Base-by-base conservation (phyloP, 257 asterid species). In the Ballota nigra region DNA sequence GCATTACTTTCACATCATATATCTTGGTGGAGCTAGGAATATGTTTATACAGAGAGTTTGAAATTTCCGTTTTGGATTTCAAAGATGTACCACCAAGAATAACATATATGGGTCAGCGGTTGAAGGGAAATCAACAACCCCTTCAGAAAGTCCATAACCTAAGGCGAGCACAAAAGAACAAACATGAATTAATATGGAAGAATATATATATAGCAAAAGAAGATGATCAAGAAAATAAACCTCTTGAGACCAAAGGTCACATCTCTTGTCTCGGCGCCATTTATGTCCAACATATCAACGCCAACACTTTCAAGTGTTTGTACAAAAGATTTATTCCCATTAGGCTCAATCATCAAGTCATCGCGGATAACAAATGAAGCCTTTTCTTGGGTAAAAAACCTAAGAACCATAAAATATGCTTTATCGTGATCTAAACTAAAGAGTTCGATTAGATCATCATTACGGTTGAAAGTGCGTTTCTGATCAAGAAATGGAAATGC, bases 271-370 rank as follows among this genome's bases (percentile, higher is more conserved):
- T 51, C 23, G 2, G 33, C 63, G 10, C 40, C 41, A 6, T 68
- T 49, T 4, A 9, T 1, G 0, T 68, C 63, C 2, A 2, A 3
- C 22, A 49, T n/a, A 18, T 12, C 51, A 49, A 49, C 3, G 56
- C 56, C 56, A 49, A 49, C 10, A 6, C 9, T 4, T 0, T 16
- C 4, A 9, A 47, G 55, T 7, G 55, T 47, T 47, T 47, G 20
- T 47, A 47, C 18, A 1, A 66, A 3, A 15, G 31, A 5, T 19
- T 28, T 31, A 1, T 7, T 52, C 22, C 1, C 65, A 15, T 23
- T 49, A 5, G 77, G 77, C 8, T 38, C 3, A 9, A 73, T 38
- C 2, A 3, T 31, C 41, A 73, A 41, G 65, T 73, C 77, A 64
- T 59, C 22, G 24, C n/a, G n/a, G n/a, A 64, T 64, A 15, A 73